These are phyloP conservation scores for Plectosphaerella sp. DNA, from an alignment of 2,329 filamentous ascomycete genomes.

Conservation along the genomic window DNA sequence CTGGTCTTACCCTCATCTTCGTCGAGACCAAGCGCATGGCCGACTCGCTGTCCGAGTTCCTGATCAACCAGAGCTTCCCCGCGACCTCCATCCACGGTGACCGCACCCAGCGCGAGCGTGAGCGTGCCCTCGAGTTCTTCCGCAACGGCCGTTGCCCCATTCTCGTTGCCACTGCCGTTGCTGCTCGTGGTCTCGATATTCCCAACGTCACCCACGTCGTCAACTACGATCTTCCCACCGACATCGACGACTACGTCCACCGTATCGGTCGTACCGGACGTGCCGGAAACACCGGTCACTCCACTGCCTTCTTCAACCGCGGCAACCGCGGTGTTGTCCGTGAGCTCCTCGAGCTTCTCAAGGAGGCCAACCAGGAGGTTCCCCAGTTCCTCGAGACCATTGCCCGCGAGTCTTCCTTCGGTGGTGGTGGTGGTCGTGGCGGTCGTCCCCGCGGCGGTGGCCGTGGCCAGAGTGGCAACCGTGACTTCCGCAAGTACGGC, in stretches of 20 bases:
- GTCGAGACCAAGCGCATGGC: slow-evolving; percentile 99
- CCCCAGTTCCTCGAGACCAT: slow-evolving; percentile 94
- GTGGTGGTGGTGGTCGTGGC: slow-evolving; percentile 65
- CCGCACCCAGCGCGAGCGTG: slow-evolving; percentile 97
- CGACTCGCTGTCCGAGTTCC: slow-evolving; percentile 93
- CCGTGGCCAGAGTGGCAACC: slow-evolving; percentile 66
- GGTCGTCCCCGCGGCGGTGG: slow-evolving; percentile 66
- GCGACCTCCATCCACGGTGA: slow-evolving; percentile 98
- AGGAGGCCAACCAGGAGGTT: slow-evolving; percentile 97
- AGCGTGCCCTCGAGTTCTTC: slow-evolving; percentile 97
- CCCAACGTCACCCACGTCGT: slow-evolving; percentile 95
- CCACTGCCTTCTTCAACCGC: slow-evolving; percentile 99
- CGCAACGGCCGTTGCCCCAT: slow-evolving; percentile 93
- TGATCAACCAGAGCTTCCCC: slow-evolving; percentile 98
- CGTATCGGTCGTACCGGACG: slow-evolving; percentile 99
- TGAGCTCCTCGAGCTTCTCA: slow-evolving; percentile 93
- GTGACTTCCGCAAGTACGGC: slow-evolving; percentile 83
- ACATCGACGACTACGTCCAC: slow-evolving; percentile 98
- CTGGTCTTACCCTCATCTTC: slow-evolving; percentile 90
- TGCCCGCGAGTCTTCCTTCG: slow-evolving; percentile 86
- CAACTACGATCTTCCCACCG: slow-evolving; percentile 98
- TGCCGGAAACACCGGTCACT: slow-evolving; percentile 97
- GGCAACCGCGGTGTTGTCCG: slow-evolving; percentile 97
- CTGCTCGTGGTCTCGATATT: slow-evolving; percentile 86
- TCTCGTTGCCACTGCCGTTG: slow-evolving; percentile 93